Evolutionary conservation across 805 yeast species (phyloP).

Genomic region (Candida schatavii): DNA sequence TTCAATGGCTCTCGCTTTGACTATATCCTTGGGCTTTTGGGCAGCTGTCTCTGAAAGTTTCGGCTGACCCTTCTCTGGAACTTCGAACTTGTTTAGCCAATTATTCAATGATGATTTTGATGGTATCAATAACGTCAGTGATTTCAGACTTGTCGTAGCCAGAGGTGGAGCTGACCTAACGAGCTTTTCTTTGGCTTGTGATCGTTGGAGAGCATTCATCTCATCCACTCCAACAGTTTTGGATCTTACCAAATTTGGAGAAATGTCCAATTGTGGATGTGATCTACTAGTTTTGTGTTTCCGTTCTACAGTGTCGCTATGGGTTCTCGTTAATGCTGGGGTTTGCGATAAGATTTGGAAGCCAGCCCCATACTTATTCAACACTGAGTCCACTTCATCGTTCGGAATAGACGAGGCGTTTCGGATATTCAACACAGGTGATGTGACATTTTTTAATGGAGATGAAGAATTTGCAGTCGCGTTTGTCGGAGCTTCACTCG

Average conservation of each 20-base stretch:
- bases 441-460: conserved; percentile 32
- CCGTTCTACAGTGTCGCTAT: conserved; percentile 25
- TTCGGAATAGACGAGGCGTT: conserved; percentile 14
- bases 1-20: no score
- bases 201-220: conserved; percentile 6
- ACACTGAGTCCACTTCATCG: conserved; percentile 35
- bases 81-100: conserved; percentile 33
- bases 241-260: conserved; percentile 37
- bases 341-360: conserved; percentile 29
- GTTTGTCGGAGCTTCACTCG: no score
- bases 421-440: conserved; percentile 9
- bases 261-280: conserved; percentile 16
- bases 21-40: not conserved
- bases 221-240: conserved; percentile 31
- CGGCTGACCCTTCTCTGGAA: conserved; percentile 1
- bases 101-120: conserved; percentile 11
- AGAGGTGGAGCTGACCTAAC: not conserved
- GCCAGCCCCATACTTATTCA: conserved; percentile 45
- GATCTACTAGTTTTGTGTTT: conserved; percentile 12
- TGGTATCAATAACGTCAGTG: not conserved
- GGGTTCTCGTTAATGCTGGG: conserved; percentile 33
- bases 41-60: no score
- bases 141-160: conserved; percentile 1
- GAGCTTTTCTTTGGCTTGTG: conserved; percentile 1
- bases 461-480: conserved; percentile 34